Percentiles rank a stretch among this genome's conserved stretches.
These are phyloP conservation scores for Arabis alpina DNA, from an alignment of 345 rosid genomes.

Conservation along the genomic window DNA sequence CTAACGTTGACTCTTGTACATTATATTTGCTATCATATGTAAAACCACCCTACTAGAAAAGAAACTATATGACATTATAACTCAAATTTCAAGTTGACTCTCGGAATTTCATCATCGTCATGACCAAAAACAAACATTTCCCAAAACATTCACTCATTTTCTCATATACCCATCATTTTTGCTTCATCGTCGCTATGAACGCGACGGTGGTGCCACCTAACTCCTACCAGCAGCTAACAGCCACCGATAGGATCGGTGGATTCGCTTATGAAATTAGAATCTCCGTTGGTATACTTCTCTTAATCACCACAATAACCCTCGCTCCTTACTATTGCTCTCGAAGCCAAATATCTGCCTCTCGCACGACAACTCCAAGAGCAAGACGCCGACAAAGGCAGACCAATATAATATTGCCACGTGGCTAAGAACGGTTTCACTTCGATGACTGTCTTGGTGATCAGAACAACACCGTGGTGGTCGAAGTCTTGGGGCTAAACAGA, in stretches of 20 bases:
- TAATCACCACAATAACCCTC: constrained; percentile 48
- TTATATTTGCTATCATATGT: constrained; percentile 4
- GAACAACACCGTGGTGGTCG: constrained; percentile 42
- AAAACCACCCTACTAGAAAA: constrained; percentile 4
- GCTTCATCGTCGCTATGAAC: constrained; percentile 25
- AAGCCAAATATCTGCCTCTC: constrained; percentile 32
- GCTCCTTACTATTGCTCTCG: constrained; percentile 52
- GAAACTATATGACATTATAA: background rate
- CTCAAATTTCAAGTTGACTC: constrained; percentile 32
- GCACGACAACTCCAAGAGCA: constrained; percentile 26
- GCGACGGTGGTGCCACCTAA: constrained; percentile 23
- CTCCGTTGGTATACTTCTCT: constrained; percentile 51
- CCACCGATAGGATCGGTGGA: constrained; percentile 42
- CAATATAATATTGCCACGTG: constrained; percentile 6
- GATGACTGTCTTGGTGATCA: background rate
- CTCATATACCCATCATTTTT: constrained; percentile 11
- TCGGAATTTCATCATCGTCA: constrained; percentile 25
- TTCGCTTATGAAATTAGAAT: constrained; percentile 63
- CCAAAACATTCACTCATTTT: constrained; percentile 13
- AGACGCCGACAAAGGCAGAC: constrained; percentile 29
- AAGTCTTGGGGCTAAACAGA: constrained; percentile 63
- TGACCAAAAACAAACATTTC: constrained; percentile 24
- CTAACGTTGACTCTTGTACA: constrained; percentile 15
- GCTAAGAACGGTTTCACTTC: constrained; percentile 12
- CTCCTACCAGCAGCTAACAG: constrained; percentile 18